Evolutionary conservation across 306 rosid genomes (phyloP).

Genomic region (Astragalus glycyphyllos): DNA sequence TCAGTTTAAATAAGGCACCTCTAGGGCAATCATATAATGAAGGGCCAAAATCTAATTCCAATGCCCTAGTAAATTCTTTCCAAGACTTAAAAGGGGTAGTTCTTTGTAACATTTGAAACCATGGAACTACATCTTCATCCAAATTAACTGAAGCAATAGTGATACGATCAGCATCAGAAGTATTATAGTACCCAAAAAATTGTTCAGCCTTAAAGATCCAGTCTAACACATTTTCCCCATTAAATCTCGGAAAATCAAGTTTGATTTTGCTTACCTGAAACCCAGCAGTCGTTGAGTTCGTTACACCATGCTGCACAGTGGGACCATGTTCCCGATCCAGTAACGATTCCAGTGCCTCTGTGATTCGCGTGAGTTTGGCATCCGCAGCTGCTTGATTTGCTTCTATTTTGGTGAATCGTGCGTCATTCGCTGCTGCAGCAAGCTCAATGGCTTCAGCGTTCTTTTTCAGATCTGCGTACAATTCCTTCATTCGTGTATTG

Average conservation of each 20-base stretch:
- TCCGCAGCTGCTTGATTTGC: too few relatives aligned
- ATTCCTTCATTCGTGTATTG: too few relatives aligned
- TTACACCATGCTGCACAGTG: not conserved
- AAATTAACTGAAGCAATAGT: not conserved
- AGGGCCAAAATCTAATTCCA: conserved; percentile 1
- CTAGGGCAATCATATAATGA: not conserved
- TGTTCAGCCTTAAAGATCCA: too few relatives aligned
- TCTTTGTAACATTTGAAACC: conserved; percentile 1
- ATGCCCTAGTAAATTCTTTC: not conserved
- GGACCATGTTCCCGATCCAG: not conserved
- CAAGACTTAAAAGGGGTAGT: not conserved
- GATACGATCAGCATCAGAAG: not conserved
- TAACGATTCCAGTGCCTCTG: not conserved
- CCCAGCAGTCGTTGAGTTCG: not conserved
- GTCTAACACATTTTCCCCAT: not conserved
- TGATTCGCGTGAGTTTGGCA: not conserved
- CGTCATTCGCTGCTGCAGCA: too few relatives aligned
- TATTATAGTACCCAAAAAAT: not conserved
- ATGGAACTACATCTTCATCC: not conserved
- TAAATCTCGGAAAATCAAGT: not conserved
- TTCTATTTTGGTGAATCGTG: too few relatives aligned
- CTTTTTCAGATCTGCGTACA: too few relatives aligned
- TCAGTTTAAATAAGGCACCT: not conserved
- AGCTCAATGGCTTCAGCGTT: too few relatives aligned
- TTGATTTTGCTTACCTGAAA: conserved; percentile 6